These are phyloP conservation scores for Aurantiochytrium sp. DNA, from an alignment of 108 stramenopile species.

Conservation along the genomic window DNA sequence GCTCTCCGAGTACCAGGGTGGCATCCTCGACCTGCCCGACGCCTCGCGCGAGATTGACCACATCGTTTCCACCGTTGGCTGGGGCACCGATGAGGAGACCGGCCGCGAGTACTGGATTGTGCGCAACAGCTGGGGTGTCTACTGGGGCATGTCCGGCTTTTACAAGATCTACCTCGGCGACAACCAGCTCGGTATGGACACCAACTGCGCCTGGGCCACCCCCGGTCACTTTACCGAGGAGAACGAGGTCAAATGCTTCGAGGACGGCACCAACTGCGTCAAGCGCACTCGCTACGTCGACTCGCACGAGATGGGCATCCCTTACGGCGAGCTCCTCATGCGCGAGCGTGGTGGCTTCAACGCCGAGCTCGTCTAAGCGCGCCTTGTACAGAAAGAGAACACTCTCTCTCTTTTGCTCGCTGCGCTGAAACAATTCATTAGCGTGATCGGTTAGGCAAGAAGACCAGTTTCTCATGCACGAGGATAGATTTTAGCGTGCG, in stretches of 20 bases:
- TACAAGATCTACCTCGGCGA: conserved; percentile 58
- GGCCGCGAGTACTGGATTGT: conserved; percentile 72
- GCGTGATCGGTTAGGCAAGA: too few relatives aligned
- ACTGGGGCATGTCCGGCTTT: conserved; percentile 58
- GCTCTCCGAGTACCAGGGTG: conserved; percentile 66
- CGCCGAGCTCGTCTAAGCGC: neutral
- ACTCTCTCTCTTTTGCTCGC: too few relatives aligned
- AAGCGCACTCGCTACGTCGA: conserved; percentile 11
- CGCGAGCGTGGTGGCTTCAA: neutral
- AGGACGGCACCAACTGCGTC: conserved; percentile 29
- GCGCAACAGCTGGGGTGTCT: conserved; percentile 67
- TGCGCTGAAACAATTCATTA: too few relatives aligned
- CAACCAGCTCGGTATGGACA: conserved; percentile 67
- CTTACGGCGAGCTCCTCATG: neutral
- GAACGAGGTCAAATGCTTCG: conserved; percentile 28
- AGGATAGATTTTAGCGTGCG: too few relatives aligned
- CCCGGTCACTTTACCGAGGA: conserved; percentile 30
- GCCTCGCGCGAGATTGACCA: conserved; percentile 60
- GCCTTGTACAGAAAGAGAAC: too few relatives aligned
- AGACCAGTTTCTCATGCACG: too few relatives aligned
- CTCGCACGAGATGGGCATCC: neutral
- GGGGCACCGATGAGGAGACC: conserved; percentile 67
- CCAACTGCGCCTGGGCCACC: conserved; percentile 64
- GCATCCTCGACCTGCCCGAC: conserved; percentile 55
- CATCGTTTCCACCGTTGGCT: conserved; percentile 79